phyloP scores from a whole-genome alignment of 2,329 filamentous ascomycete genomes.

The Diaporthe amygdali region DNA sequence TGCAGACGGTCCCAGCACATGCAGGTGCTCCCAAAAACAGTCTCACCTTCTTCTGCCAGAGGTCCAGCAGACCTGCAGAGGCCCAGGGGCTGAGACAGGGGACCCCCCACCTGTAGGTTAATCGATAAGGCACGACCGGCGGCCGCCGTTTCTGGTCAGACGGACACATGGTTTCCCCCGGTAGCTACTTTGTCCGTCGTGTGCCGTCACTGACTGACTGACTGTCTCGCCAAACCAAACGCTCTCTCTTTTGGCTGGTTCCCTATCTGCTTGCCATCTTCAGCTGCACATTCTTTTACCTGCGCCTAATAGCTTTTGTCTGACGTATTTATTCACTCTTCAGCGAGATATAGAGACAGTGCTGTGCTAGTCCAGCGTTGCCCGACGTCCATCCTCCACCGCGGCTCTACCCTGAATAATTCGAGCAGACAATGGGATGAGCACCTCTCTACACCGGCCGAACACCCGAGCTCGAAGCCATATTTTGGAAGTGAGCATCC shows the following conservation, averaged over 20 bases:
- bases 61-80: neutral
- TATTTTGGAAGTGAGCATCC: neutral
- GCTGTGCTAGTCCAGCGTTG: neutral
- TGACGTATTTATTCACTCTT: neutral
- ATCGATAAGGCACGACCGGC: conserved; percentile 7
- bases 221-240: neutral
- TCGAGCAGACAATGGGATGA: conserved; percentile 5
- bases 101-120: neutral
- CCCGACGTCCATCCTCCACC: neutral
- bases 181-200: neutral
- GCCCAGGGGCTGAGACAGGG: conserved; percentile 17
- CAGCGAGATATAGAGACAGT: neutral
- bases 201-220: neutral
- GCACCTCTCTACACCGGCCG: neutral
- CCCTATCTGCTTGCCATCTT: neutral
- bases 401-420: neutral
- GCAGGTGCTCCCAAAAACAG: neutral
- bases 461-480: neutral
- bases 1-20: neutral
- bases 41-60: neutral
- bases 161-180: neutral
- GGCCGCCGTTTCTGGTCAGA: neutral
- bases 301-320: neutral
- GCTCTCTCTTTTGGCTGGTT: neutral
- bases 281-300: neutral